A percentile compares a stretch with the other conserved stretches of the same genome.
phyloP scores from a whole-genome alignment of 2,329 filamentous ascomycete genomes.

The Trichoderma atroviride region DNA sequence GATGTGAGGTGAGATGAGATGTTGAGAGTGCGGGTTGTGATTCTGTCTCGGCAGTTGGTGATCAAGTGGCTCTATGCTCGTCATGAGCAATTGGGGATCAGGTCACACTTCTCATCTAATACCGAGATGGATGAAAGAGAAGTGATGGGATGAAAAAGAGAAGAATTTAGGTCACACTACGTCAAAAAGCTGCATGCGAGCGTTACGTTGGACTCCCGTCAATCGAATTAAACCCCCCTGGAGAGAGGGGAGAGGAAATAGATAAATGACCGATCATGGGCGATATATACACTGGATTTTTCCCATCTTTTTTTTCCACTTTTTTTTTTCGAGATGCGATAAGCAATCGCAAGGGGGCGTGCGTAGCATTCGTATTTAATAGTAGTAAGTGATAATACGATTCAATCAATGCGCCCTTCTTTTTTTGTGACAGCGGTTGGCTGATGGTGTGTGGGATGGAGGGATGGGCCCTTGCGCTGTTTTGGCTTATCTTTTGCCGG shows the following conservation, averaged over 20 bases:
- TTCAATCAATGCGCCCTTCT: constrained; percentile 1
- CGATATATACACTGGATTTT: not conserved
- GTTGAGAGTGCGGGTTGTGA: not conserved
- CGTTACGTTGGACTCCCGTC: not conserved
- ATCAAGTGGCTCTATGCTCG: not conserved
- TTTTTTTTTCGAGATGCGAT: constrained; percentile 13
- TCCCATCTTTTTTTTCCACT: constrained; percentile 6
- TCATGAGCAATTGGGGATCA: not conserved
- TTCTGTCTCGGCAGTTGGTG: constrained; percentile 34
- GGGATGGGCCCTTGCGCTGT: constrained; percentile 1
- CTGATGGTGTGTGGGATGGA: constrained; percentile 5
- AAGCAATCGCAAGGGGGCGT: constrained; percentile 1
- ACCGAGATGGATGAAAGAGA: too few relatives aligned
- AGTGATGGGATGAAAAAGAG: too few relatives aligned
- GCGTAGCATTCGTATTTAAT: not conserved
- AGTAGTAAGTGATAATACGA: not conserved
- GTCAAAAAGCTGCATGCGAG: not conserved
- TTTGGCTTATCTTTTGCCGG: constrained; percentile 23
- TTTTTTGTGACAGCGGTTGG: not conserved
- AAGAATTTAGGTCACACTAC: not conserved
- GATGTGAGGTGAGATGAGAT: constrained; percentile 14
- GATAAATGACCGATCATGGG: not conserved
- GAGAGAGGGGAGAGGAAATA: not conserved
- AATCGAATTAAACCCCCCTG: not conserved
- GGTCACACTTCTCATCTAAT: not conserved